phyloP scores from a whole-genome alignment of 2,329 filamentous ascomycete species.

The Epichloe gansuensis region DNA sequence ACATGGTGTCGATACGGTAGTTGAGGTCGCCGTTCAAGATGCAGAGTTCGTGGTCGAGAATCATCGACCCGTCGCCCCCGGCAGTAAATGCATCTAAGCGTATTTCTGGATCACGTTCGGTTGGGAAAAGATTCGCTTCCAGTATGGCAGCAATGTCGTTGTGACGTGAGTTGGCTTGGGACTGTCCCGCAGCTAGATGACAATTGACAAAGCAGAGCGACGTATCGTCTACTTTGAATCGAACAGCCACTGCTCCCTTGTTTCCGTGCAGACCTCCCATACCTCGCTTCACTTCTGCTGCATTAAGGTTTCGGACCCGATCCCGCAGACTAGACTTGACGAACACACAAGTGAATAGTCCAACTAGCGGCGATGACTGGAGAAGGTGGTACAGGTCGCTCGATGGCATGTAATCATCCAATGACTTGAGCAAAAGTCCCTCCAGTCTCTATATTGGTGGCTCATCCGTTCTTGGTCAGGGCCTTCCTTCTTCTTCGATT shows the following conservation, averaged over 20 bases:
- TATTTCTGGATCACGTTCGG: constrained; percentile 52
- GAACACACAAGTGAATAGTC: constrained; percentile 92
- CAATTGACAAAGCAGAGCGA: constrained; percentile 96
- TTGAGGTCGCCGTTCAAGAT: constrained; percentile 93
- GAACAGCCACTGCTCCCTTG: constrained; percentile 83
- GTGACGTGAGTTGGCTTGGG: constrained; percentile 80
- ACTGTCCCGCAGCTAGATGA: constrained; percentile 88
- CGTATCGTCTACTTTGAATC: constrained; percentile 89
- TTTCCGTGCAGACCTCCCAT: constrained; percentile 95
- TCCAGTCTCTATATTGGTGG: constrained; percentile 93
- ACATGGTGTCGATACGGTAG: constrained; percentile 96
- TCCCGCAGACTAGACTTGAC: constrained; percentile 69
- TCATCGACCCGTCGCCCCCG: constrained; percentile 90
- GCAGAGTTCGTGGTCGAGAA: constrained; percentile 95
- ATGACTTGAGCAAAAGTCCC: constrained; percentile 73
- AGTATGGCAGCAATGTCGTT: constrained; percentile 86
- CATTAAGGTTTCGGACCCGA: constrained; percentile 65
- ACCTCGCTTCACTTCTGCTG: constrained; percentile 82
- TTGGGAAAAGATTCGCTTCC: constrained; percentile 63
- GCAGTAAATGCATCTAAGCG: constrained; percentile 72
- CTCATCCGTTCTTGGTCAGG: constrained; percentile 86
- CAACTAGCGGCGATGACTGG: constrained; percentile 78
- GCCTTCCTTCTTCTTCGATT: constrained; percentile 75
- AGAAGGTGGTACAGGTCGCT: constrained; percentile 73
- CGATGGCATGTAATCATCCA: constrained; percentile 73